Conservation (phyloP, 495 filamentous ascomycete genomes). For the Astrocystis sublimbata region DNA sequence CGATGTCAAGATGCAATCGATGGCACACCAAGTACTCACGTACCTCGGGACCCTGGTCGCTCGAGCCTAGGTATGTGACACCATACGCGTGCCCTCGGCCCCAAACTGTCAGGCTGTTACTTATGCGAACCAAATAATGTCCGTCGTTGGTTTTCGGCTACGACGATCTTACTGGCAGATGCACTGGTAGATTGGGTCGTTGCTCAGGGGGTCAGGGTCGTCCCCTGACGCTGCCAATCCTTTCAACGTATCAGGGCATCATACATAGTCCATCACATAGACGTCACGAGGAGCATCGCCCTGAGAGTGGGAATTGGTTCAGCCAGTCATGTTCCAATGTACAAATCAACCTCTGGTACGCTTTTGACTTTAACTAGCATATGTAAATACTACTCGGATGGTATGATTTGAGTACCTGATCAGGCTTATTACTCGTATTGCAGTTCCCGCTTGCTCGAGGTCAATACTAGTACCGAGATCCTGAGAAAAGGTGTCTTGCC, state of each 20-base stretch:
- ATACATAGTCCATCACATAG: background rate
- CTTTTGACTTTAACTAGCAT: background rate
- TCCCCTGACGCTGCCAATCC: background rate
- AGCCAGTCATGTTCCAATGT: background rate
- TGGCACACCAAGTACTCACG: too few species aligned
- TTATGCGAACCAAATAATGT: conserved; percentile 9
- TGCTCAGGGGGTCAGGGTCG: too few species aligned
- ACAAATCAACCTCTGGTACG: background rate
- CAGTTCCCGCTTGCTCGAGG: too few species aligned
- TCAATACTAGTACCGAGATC: too few species aligned
- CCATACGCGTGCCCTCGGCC: conserved; percentile 2
- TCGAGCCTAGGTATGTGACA: background rate
- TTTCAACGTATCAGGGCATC: background rate
- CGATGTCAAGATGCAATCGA: background rate
- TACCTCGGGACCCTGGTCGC: background rate
- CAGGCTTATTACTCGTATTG: background rate
- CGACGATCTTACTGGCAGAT: background rate
- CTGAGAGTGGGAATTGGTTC: background rate
- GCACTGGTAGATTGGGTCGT: too few species aligned
- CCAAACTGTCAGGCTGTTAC: too few species aligned
- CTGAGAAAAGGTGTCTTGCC: too few species aligned
- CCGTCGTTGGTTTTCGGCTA: background rate
- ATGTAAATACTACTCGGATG: background rate
- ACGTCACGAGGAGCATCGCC: conserved; percentile 7
- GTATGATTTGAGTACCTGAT: background rate